phyloP scores from a whole-genome alignment of 495 filamentous ascomycete species.

The Xylaria curta region DNA sequence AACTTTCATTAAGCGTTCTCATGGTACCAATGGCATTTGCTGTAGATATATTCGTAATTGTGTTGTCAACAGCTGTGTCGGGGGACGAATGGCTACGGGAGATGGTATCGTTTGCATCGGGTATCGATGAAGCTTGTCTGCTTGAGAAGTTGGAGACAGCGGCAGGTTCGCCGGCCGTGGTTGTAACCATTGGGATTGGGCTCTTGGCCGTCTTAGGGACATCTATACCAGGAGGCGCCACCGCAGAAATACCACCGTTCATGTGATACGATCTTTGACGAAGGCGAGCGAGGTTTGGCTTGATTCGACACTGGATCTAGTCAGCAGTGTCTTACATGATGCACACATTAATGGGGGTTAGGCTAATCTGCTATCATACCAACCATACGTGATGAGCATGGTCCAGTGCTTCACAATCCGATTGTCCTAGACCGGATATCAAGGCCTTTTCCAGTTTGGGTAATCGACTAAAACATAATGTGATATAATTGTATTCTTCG shows the following conservation, averaged over 20 bases:
- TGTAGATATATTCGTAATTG: neutral
- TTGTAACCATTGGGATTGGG: too few species aligned
- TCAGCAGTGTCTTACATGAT: constrained; percentile 1
- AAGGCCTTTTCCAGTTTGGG: neutral
- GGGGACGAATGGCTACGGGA: neutral
- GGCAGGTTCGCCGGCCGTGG: neutral
- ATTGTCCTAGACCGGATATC: neutral
- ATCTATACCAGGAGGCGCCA: neutral
- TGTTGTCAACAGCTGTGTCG: neutral
- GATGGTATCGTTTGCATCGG: neutral
- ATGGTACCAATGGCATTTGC: neutral
- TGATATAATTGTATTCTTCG: neutral
- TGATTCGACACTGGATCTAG: neutral
- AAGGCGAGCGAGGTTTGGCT: neutral
- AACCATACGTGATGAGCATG: neutral
- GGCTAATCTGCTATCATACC: neutral
- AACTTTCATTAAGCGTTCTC: neutral
- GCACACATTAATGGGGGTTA: too few species aligned
- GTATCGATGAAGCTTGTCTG: neutral
- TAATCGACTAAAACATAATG: neutral
- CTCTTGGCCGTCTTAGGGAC: neutral
- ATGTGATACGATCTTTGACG: neutral
- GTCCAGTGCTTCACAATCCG: neutral
- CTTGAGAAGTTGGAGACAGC: neutral
- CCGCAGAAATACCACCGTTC: neutral